Evolutionary conservation across 148 eudicot species (phyloP).

Genomic region (Drosera capensis): DNA sequence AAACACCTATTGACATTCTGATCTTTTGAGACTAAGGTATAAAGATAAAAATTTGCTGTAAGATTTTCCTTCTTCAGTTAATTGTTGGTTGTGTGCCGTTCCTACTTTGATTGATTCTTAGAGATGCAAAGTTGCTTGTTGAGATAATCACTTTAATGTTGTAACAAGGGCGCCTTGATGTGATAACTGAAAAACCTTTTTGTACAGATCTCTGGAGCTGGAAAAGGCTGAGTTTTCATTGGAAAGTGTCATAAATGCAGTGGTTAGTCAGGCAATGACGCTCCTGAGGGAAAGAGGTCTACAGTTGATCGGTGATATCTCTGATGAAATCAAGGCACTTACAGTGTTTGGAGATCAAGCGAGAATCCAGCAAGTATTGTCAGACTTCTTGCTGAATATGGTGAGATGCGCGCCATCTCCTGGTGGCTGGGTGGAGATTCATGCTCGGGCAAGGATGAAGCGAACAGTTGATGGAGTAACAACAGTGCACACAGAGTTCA

Average conservation of each 20-base stretch:
- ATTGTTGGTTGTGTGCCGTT: no score
- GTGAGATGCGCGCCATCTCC: conserved; percentile 77
- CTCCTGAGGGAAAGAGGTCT: conserved; percentile 61
- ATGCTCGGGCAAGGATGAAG: conserved; percentile 57
- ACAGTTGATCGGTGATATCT: conserved; percentile 76
- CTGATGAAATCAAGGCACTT: conserved; percentile 70
- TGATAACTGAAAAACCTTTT: conserved; percentile 3
- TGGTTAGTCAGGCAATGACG: conserved; percentile 84
- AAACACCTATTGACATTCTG: no score
- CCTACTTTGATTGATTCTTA: no score
- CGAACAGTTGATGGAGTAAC: conserved; percentile 29
- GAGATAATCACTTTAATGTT: not conserved
- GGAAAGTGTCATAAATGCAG: conserved; percentile 74
- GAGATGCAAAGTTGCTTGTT: no score
- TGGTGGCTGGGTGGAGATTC: conserved; percentile 87
- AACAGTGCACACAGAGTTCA: conserved; percentile 48
- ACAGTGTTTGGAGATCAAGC: conserved; percentile 68
- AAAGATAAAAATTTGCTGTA: no score
- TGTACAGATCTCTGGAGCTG: conserved; percentile 45
- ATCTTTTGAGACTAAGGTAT: no score
- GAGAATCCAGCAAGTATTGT: conserved; percentile 71
- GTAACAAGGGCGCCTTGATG: not conserved
- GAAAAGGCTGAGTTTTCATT: conserved; percentile 56
- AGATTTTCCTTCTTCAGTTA: no score
- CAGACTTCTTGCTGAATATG: conserved; percentile 71